phyloP scores from a whole-genome alignment of 2,329 filamentous ascomycete species.

The Ophiosphaerella herpotricha region DNA sequence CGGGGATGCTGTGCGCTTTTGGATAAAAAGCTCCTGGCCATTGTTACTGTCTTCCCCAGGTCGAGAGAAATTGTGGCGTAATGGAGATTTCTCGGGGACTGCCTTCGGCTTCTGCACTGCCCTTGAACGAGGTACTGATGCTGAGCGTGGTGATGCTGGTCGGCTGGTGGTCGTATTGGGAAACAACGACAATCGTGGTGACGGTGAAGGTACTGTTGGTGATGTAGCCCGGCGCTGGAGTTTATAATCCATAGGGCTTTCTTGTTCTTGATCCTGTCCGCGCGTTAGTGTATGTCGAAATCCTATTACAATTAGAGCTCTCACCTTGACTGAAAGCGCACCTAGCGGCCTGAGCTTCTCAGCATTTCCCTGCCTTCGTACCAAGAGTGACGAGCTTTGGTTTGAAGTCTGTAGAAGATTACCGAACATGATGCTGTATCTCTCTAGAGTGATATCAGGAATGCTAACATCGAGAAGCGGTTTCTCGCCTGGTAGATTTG shows the following conservation, averaged over 20 bases:
- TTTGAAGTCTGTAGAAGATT: constrained; percentile 62
- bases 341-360: constrained; percentile 42
- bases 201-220: constrained; percentile 32
- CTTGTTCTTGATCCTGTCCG: constrained; percentile 22
- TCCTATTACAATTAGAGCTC: background rate
- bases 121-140: constrained; percentile 21
- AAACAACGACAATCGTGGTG: constrained; percentile 39
- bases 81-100: constrained; percentile 35
- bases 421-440: constrained; percentile 94
- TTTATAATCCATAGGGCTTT: constrained; percentile 21
- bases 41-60: constrained; percentile 8
- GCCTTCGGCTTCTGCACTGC: constrained; percentile 37
- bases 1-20: constrained; percentile 4
- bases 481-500: constrained; percentile 15
- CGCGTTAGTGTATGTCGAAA: constrained; percentile 1
- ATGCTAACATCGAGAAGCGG: constrained; percentile 73
- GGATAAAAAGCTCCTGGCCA: constrained; percentile 5
- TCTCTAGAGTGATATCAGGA: constrained; percentile 77
- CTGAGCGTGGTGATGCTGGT: constrained; percentile 33
- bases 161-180: constrained; percentile 28
- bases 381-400: constrained; percentile 35
- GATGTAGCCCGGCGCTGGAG: constrained; percentile 41
- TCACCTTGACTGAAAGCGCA: constrained; percentile 40
- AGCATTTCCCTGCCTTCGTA: constrained; percentile 40
- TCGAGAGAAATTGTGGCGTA: constrained; percentile 24